These are phyloP conservation scores for Aquilaria malaccensis DNA, from an alignment of 345 rosid species.

Conservation along the genomic window DNA sequence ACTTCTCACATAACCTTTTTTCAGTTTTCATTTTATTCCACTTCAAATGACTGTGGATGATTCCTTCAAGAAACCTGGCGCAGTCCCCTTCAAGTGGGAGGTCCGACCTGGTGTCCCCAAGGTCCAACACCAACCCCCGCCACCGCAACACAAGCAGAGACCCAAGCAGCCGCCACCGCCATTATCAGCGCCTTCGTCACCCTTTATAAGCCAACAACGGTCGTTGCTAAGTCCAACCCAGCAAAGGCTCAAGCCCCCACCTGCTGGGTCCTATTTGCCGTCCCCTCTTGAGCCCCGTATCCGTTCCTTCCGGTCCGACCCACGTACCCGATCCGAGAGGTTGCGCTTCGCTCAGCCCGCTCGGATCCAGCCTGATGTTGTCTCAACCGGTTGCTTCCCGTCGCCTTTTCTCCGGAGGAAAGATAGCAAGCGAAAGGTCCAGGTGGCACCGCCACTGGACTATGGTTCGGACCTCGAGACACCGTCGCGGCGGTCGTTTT, in stretches of 20 bases:
- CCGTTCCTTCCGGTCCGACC: conserved; percentile 53
- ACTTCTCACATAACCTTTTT: neutral
- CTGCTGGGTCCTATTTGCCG: conserved; percentile 28
- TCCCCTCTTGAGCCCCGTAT: conserved; percentile 33
- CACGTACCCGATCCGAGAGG: conserved; percentile 49
- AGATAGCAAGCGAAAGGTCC: conserved; percentile 27
- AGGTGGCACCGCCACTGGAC: conserved; percentile 22
- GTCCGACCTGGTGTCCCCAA: conserved; percentile 95
- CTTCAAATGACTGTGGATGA: conserved; percentile 44
- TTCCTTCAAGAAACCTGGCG: conserved; percentile 70
- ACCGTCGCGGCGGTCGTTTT: conserved; percentile 45
- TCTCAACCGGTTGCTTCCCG: conserved; percentile 66
- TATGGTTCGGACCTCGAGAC: conserved; percentile 40
- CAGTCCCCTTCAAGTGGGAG: conserved; percentile 94
- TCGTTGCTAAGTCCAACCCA: conserved; percentile 15
- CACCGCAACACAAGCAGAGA: conserved; percentile 1
- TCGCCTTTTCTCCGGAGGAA: conserved; percentile 36
- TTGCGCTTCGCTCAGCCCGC: conserved; percentile 43
- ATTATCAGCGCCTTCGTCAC: conserved; percentile 16
- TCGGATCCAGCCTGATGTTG: conserved; percentile 28
- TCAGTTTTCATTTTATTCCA: conserved; percentile 1
- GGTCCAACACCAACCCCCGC: conserved; percentile 29
- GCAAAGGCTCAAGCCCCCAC: conserved; percentile 59
- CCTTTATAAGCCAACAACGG: conserved; percentile 18
- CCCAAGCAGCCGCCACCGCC: conserved; percentile 16